These are phyloP conservation scores for Skeletonema costatum DNA, from an alignment of 108 stramenopile species.

Conservation along the genomic window DNA sequence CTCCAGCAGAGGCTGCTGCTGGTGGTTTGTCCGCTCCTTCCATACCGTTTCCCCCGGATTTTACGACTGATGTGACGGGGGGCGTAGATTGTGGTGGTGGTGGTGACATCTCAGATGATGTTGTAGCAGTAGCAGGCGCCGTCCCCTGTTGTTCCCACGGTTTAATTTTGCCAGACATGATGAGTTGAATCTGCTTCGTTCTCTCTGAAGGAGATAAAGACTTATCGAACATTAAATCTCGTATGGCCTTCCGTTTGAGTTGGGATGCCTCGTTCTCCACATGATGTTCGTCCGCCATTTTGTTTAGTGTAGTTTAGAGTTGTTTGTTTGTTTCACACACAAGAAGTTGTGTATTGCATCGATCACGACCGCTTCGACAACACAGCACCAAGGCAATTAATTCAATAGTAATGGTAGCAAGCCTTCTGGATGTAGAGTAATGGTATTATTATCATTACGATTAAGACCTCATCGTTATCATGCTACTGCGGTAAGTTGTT, in stretches of 20 bases:
- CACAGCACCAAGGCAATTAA: too few relatives aligned
- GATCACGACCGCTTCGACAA: too few relatives aligned
- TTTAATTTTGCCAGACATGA: neutral
- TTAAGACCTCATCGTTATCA: too few relatives aligned
- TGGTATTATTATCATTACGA: too few relatives aligned
- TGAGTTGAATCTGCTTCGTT: slow-evolving; percentile 1
- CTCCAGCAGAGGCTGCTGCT: neutral
- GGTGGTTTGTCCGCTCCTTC: neutral
- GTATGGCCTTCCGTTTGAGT: slow-evolving; percentile 6
- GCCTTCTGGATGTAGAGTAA: too few relatives aligned
- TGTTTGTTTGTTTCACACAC: too few relatives aligned
- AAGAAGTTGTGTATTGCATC: too few relatives aligned
- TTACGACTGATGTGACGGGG: neutral
- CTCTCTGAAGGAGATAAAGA: neutral
- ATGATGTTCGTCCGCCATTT: neutral
- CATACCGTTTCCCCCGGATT: neutral
- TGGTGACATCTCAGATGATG: neutral
- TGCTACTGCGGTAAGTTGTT: too few relatives aligned
- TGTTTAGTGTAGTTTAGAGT: neutral
- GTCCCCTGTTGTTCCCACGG: neutral
- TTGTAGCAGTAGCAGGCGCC: neutral
- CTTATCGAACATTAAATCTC: neutral
- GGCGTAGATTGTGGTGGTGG: neutral
- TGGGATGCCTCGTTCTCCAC: neutral
- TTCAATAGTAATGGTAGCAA: too few relatives aligned